phyloP scores from a whole-genome alignment of 352 stramenopile genomes.

The Phytophthora cryptogea region DNA sequence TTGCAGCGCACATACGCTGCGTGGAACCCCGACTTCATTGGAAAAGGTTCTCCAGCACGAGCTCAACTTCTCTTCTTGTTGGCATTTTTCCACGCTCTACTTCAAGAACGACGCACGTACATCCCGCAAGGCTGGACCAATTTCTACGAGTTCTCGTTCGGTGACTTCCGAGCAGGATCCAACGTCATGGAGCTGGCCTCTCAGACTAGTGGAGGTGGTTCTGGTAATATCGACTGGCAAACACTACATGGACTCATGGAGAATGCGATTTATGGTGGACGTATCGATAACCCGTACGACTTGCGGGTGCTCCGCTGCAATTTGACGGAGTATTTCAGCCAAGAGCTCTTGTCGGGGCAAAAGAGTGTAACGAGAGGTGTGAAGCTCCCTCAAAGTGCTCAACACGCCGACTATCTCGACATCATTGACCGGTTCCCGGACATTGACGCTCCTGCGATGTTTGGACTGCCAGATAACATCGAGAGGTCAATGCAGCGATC shows the following conservation, averaged over 20 bases:
- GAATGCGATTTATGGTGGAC: slow-evolving; percentile 95
- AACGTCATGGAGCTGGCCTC: slow-evolving; percentile 89
- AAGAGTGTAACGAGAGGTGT: slow-evolving; percentile 63
- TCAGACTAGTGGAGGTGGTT: slow-evolving; percentile 34
- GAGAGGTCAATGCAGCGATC: slow-evolving; percentile 93
- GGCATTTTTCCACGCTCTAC: slow-evolving; percentile 89
- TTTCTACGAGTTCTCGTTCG: slow-evolving; percentile 96
- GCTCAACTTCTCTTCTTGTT: slow-evolving; percentile 89
- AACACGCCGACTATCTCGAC: slow-evolving; percentile 69
- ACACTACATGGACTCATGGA: slow-evolving; percentile 95
- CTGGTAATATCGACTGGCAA: slow-evolving; percentile 80
- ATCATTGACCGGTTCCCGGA: slow-evolving; percentile 80
- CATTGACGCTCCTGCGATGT: slow-evolving; percentile 80
- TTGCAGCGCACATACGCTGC: slow-evolving; percentile 91
- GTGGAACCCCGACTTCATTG: slow-evolving; percentile 86
- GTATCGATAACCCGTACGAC: slow-evolving; percentile 94
- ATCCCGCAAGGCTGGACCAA: slow-evolving; percentile 97
- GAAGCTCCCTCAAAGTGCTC: slow-evolving; percentile 70
- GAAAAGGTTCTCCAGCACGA: slow-evolving; percentile 37
- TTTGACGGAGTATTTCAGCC: slow-evolving; percentile 86
- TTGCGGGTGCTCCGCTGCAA: slow-evolving; percentile 90
- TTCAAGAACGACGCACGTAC: slow-evolving; percentile 90
- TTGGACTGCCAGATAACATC: slow-evolving; percentile 94
- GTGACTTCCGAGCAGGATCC: slow-evolving; percentile 91
- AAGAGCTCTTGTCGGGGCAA: slow-evolving; percentile 73